Evolutionary conservation across 768 basidiomycete species (phyloP), one percentile per base, ranked within the genome.

Genomic region (Auriscalpium vulgare): DNA sequence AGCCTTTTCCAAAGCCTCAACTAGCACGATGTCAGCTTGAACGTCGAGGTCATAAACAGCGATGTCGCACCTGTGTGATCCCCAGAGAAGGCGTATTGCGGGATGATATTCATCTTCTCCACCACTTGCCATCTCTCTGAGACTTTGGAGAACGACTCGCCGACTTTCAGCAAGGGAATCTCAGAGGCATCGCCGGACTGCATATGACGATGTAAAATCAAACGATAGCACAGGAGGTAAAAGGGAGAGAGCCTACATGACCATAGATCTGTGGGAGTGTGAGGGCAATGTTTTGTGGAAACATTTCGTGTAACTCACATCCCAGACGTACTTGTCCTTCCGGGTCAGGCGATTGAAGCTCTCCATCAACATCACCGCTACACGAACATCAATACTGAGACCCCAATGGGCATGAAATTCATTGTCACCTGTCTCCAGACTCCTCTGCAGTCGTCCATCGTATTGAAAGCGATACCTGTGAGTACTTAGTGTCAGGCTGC

Each of bases 261-360:
- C 78, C 84, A 60, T 76, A 81, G 61, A 86, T 83, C 83, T 85
- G 49, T 8, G 9, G 13, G 37, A 14, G 57, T 29, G 50, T 8
- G 9, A 16, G 37, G n/a, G 57, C 23, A 35, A 21, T 19, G 36
- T 10, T 55, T 47, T 56, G 19, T 14, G 19, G 29, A 56, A 56
- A 47, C 19, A n/a, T 19, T 8, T 37, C 5, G 9, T 23, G 13
- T 14, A 48, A 17, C 1, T 75, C 61, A 85, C 84, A 76, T 87
- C 85, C 85, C 85, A 87, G n/a, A 80, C 78, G 64, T 84, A 87
- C 66, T 87, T 87, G 58, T 85, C 83, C 66, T 84, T 84, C 49
- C 80, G 67, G 8, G 81, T 79, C 14, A 87, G 69, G 5, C 78
- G 76, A 47, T 81, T 77, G 61, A 87, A 85, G 3, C 82, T 83